Percentiles rank a stretch among this genome's conserved stretches.
Evolutionary conservation across 768 basidiomycete species (phyloP).

Genomic region (Leucogyrophana mollusca): DNA sequence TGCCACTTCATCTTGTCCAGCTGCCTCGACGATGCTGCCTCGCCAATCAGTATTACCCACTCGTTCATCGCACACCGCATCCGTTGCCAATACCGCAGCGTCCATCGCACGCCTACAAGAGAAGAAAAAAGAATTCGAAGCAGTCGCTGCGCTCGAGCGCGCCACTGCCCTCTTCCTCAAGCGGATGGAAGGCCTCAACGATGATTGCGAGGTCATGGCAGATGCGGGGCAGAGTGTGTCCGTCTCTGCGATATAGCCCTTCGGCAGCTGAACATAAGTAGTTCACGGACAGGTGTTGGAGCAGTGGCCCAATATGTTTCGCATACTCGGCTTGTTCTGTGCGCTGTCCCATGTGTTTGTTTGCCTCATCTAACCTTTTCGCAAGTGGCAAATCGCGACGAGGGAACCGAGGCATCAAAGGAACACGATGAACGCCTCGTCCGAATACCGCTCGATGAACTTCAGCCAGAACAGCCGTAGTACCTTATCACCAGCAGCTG

Average conservation of each 20-base stretch:
- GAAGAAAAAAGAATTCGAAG: constrained; percentile 82
- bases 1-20: no score
- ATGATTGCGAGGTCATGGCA: constrained; percentile 77
- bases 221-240: constrained; percentile 65
- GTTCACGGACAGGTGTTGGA: constrained; percentile 76
- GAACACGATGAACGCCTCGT: constrained; percentile 52
- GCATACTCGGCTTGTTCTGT: constrained; percentile 70
- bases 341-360: constrained; percentile 25
- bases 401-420: constrained; percentile 24
- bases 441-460: constrained; percentile 70
- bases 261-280: constrained; percentile 25
- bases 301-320: constrained; percentile 84
- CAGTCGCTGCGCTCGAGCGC: constrained; percentile 68
- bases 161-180: constrained; percentile 63
- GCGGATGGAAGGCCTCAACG: constrained; percentile 64
- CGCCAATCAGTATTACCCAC: no score
- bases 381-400: constrained; percentile 51
- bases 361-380: background rate
- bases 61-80: no score
- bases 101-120: constrained; percentile 58
- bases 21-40: no score
- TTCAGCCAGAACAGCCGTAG: no score
- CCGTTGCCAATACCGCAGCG: no score
- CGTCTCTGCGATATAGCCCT: background rate
- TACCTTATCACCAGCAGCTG: no score